Evolutionary conservation across 306 rosid species (phyloP), one percentile per base, ranked within the genome.

Genomic region (Hippophae gyantsensis): DNA sequence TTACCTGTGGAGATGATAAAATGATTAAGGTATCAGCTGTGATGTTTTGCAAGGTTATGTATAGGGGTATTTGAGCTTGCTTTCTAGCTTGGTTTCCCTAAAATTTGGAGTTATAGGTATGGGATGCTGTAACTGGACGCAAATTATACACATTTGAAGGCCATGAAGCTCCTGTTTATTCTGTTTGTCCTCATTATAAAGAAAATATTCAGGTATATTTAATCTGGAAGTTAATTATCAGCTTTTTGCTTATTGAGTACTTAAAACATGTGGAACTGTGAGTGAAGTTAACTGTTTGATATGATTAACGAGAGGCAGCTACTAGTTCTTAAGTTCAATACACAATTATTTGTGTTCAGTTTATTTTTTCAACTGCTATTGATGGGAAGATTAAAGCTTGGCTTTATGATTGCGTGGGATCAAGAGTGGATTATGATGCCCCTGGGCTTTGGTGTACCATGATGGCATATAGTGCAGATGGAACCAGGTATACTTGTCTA

Each of bases 381-480:
- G 81, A 76, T 7, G 81, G 81, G 60, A 76, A 76, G 41, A 76
- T 76, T 52, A 76, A 71, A 71, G 81, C 81, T 62, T 76, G 81
- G 81, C 63, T 76, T 5, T 76, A 76, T 54, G 81, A 76, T 63
- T 76, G 81, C 61, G 14, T 56, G 52, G 76, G 76, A 27, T 76
- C 76, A 54, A 71, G 76, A 57, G 81, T 76, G 38, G 38, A 32
- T 32, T 32, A 32, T 32, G 38, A 2, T 18, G 80, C 80, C 48
- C 80, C 80, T 62, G 76, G 80, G n/a, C 73, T 62, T 9, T 76
- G 73, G 73, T 76, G 80, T 64, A 76, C 80, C 58, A 76, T 71
- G 80, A 76, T 76, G 80, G 58, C 76, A 42, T 76, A 76, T 58
- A 76, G 80, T 66, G 80, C 80, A 7, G 80, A 76, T 58, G 80